Evolutionary conservation across 192 early-diverging fungal species (phyloP).

Genomic region (Coemansia erecta): DNA sequence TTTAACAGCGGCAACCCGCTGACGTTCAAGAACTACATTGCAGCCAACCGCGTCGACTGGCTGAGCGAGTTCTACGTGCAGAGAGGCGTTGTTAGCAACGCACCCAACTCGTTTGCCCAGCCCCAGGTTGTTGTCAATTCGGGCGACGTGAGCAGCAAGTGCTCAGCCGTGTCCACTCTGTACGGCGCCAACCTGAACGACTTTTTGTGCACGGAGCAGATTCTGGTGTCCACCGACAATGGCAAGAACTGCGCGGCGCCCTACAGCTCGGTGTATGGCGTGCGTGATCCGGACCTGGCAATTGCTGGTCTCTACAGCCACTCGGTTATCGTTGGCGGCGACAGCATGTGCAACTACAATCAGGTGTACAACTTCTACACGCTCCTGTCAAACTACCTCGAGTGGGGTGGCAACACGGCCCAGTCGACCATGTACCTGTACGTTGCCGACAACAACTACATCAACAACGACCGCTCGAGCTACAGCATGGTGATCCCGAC

Average conservation of each 20-base stretch:
- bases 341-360: slow-evolving; percentile 24
- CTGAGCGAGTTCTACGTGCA: slow-evolving; percentile 23
- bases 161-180: slow-evolving; percentile 17
- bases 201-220: slow-evolving; percentile 31
- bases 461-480: slow-evolving; percentile 37
- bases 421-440: slow-evolving; percentile 42
- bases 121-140: slow-evolving; percentile 12
- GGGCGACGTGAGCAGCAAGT: slow-evolving; percentile 12
- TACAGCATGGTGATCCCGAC: slow-evolving; percentile 29
- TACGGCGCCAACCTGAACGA: slow-evolving; percentile 29
- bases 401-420: slow-evolving; percentile 42
- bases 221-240: not conserved
- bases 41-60: slow-evolving; percentile 37
- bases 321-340: slow-evolving; percentile 32
- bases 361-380: slow-evolving; percentile 42
- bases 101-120: slow-evolving; percentile 7
- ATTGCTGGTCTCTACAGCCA: slow-evolving; percentile 43
- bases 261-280: slow-evolving; percentile 34
- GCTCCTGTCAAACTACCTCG: slow-evolving; percentile 37
- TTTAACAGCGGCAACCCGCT: slow-evolving; percentile 10
- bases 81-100: not conserved
- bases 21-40: slow-evolving; percentile 44
- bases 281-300: slow-evolving; percentile 28
- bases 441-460: slow-evolving; percentile 24
- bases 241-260: slow-evolving; percentile 21